Base-by-base conservation (phyloP, 2,329 filamentous ascomycete species). In the Sarocladium strictum region DNA sequence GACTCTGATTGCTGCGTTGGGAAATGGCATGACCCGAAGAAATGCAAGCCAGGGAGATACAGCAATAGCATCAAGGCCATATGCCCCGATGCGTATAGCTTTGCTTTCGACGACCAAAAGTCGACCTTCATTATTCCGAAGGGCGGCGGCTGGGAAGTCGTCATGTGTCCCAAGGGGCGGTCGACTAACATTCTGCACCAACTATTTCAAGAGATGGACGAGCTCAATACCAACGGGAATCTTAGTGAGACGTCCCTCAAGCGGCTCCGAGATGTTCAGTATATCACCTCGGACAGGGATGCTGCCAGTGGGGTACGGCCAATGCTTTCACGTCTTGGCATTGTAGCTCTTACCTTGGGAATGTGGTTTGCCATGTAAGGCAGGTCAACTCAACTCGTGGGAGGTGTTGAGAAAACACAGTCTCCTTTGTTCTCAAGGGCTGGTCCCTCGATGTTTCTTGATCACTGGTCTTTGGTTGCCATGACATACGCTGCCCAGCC, bases 81-180 rank as follows among this genome's bases (percentile, higher is more conserved):
- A 12, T 95, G 90, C 65, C 89, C 90, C 1, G 90, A 95, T 69
- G 89, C 89, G 2, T 95, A 94, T 71, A 90, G 86, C 63, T 95
- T 81, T 66, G 85, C 87, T 52, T 83, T 81, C 67, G 79, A 83
- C 60, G 80, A 84, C 62, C 70, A 74, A 57, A 72, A 73, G 27
- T 81, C 77, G 15, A 85, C 82, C 0, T 86, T 85, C 61, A 81
- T 83, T 61, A 74, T 85, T 33, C 82, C 83, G 2, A 75, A 68
- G 11, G 89, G 89, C 17, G 87, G 86, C 21, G 88, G 88, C 0
- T 94, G 88, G 76, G 83, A 92, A 66, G 78, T 94, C 14, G 78
- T 87, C 10, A 89, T 94, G 67, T 94, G 90, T 66, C 90, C 90
- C 1, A 65, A 64, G 12, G 81, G 81, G 10, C 68, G 81, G 52